These are phyloP conservation scores for Corrigiola litoralis DNA, from an alignment of 179 eudicot genomes.

Conservation along the genomic window DNA sequence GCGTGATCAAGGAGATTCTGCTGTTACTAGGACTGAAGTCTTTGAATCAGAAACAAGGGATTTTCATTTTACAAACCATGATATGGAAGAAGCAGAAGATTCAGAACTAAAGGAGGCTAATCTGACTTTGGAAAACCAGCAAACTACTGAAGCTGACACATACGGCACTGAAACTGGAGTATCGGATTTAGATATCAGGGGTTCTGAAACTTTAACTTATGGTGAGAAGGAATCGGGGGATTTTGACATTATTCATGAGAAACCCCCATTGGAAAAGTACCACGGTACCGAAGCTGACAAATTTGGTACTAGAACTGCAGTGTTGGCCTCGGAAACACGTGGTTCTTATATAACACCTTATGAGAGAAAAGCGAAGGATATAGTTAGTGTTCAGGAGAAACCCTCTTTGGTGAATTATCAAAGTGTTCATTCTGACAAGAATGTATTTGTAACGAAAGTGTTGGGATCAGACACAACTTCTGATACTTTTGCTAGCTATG, in stretches of 20 bases:
- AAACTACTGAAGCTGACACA: constrained; percentile 12
- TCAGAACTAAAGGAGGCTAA: constrained; percentile 7
- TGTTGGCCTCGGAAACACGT: constrained; percentile 10
- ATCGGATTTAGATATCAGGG: constrained; percentile 13
- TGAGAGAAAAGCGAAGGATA: constrained; percentile 14
- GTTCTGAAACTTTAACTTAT: not conserved
- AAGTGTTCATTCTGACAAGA: constrained; percentile 7
- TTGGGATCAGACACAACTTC: not conserved
- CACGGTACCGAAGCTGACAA: constrained; percentile 13
- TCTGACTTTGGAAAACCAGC: not conserved
- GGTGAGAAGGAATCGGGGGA: constrained; percentile 10
- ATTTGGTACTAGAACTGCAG: not conserved
- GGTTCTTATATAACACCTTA: constrained; percentile 15
- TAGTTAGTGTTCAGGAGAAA: constrained; percentile 8
- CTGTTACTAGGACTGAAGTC: not conserved
- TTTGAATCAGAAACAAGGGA: constrained; percentile 3
- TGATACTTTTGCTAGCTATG: not conserved
- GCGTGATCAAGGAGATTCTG: not conserved
- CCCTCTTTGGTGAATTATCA: constrained; percentile 1
- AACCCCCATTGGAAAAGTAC: not conserved
- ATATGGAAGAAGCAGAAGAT: constrained; percentile 9
- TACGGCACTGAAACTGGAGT: constrained; percentile 6
- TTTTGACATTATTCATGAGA: not conserved
- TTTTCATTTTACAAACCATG: constrained; percentile 15
- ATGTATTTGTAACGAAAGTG: constrained; percentile 5